Conservation (phyloP, 768 basidiomycete genomes). For the Udeniomyces megalosporus region DNA sequence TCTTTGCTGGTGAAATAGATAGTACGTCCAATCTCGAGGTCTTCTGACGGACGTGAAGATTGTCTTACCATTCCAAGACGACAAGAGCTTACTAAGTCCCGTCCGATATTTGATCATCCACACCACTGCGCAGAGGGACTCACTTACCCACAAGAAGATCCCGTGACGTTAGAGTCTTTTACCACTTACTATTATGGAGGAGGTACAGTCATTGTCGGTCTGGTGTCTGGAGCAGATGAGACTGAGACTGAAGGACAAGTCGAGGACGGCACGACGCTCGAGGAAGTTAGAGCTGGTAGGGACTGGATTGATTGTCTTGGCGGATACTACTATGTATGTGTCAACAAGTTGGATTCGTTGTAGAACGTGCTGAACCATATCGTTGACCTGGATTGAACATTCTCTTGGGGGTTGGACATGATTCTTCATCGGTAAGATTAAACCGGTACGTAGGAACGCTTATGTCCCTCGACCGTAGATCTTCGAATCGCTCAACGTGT, state of each 20-base stretch:
- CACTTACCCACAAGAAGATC: conserved; percentile 69
- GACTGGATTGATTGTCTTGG: conserved; percentile 54
- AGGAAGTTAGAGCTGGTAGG: conserved; percentile 37
- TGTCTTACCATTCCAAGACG: background rate
- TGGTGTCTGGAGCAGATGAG: conserved; percentile 27
- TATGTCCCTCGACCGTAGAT: background rate
- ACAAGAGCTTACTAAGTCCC: background rate
- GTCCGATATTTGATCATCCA: too few species aligned
- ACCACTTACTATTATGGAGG: conserved; percentile 59
- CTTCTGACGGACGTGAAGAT: background rate
- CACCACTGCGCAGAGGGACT: conserved; percentile 33
- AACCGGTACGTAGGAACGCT: background rate
- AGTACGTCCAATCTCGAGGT: conserved; percentile 24
- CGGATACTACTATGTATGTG: conserved; percentile 60
- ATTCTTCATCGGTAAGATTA: background rate
- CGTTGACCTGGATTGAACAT: background rate
- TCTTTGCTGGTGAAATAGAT: conserved; percentile 60
- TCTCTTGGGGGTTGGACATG: background rate
- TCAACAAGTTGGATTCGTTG: too few species aligned
- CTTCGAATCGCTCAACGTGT: background rate
- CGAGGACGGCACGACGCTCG: conserved; percentile 27
- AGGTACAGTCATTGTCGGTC: conserved; percentile 51
- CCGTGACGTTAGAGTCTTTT: conserved; percentile 40
- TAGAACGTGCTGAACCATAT: too few species aligned
- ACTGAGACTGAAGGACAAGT: conserved; percentile 20